These are phyloP conservation scores for Talaromyces sp. DNA, from an alignment of 2,329 filamentous ascomycete genomes.

Conservation along the genomic window DNA sequence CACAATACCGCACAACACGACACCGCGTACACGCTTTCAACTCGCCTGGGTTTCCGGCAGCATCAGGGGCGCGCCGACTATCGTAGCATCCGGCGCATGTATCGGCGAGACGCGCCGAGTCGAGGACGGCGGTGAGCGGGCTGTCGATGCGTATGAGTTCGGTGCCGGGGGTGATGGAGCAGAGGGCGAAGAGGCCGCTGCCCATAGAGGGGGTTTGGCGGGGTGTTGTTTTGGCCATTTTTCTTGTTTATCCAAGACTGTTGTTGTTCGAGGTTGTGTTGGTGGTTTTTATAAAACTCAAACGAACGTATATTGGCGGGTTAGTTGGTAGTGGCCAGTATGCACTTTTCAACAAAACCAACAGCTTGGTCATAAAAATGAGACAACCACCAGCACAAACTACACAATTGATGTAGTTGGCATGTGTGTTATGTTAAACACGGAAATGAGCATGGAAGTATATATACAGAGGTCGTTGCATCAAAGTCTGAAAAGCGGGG, in stretches of 20 bases:
- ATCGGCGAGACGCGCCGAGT: slow-evolving; percentile 47
- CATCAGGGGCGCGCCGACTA: slow-evolving; percentile 24
- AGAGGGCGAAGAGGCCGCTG: slow-evolving; percentile 51
- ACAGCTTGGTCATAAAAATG: too few species aligned
- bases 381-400: too few species aligned
- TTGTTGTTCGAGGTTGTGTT: too few species aligned
- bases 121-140: slow-evolving; percentile 52
- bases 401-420: not conserved
- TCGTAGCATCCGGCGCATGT: slow-evolving; percentile 56
- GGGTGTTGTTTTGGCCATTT: not conserved
- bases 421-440: not conserved
- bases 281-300: not conserved
- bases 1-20: slow-evolving; percentile 55
- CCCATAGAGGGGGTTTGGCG: slow-evolving; percentile 30
- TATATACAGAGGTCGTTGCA: not conserved
- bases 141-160: slow-evolving; percentile 41
- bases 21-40: slow-evolving; percentile 57
- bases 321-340: too few species aligned
- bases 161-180: slow-evolving; percentile 29
- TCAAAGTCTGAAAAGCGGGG: not conserved
- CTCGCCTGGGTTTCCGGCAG: slow-evolving; percentile 16
- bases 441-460: not conserved
- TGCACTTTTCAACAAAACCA: too few species aligned
- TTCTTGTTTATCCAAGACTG: too few species aligned
- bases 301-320: too few species aligned